These are phyloP conservation scores for Zygosaccharomyces bisporus DNA, from an alignment of 805 yeast species.

Conservation along the genomic window DNA sequence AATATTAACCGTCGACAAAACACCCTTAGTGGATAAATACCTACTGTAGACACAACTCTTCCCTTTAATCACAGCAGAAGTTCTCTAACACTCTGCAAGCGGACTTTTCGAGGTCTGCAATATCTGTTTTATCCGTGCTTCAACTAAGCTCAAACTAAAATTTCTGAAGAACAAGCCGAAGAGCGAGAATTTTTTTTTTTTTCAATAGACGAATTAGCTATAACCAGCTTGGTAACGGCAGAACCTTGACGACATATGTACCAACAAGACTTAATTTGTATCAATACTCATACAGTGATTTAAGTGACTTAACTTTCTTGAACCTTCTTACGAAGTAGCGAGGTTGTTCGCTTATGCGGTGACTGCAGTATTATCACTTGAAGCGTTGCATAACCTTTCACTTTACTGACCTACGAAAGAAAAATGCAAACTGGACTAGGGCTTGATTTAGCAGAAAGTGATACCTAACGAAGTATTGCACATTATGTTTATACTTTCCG, in stretches of 20 bases:
- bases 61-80: background rate
- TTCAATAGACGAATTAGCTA: background rate
- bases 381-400: background rate
- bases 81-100: background rate
- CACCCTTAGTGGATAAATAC: background rate
- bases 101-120: background rate
- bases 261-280: background rate
- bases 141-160: slow-evolving; percentile 5
- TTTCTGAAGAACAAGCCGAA: slow-evolving; percentile 7
- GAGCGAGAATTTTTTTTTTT: slow-evolving; percentile 17
- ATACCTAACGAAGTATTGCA: background rate
- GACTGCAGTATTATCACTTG: background rate
- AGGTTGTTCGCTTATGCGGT: too few relatives aligned
- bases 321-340: too few relatives aligned
- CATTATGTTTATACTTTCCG: background rate
- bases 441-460: too few relatives aligned
- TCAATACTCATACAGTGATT: background rate
- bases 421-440: too few relatives aligned
- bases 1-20: background rate
- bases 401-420: background rate
- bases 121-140: background rate
- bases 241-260: too few relatives aligned
- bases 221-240: background rate
- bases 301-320: too few relatives aligned
- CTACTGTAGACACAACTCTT: background rate